Base-by-base conservation (phyloP, 495 filamentous ascomycete genomes). In the Umbilicaria muhlenbergii region DNA sequence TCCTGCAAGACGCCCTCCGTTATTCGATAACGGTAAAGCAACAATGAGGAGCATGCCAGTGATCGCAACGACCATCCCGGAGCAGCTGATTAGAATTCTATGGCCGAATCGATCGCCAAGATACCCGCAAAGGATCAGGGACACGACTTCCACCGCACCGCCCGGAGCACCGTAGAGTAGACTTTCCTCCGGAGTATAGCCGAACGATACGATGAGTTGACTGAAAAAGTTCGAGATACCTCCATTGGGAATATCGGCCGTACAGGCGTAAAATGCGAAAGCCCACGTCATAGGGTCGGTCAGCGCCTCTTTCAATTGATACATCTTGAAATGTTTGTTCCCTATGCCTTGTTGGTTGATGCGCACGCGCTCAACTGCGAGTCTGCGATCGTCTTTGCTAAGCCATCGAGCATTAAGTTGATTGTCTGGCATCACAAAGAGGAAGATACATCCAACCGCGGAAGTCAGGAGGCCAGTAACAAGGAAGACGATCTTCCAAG, bases 211-310 rank as follows among this genome's bases (percentile, higher is more conserved):
- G 48, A 77, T 75, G 16, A 77, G 67, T 56, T 81, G 78, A 40
- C 66, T 77, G 61, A 84, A 84, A 58, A 83, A 86, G 46, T 83
- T 85, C 24, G 62, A 71, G 38, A 86, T 68, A 11, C 79, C 81
- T 16, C 78, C 75, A 49, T 80, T 80, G 1, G 76, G 76, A 38
- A 83, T 80, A 53, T 79, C 70, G 6, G 66, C 69, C 39, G 77
- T 63, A 15, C 77, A 55, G 2, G 75, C 71, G 47, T 72, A 80
- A 40, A 80, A 68, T 33, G 75, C 69, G 52, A 82, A 80, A 1
- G 75, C 74, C 77, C 64, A 80, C 17, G 73, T 74, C 59, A 77
- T 71, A 1, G 75, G 77, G 47, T 81, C 77, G 21, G 60, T 16
- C 3, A 79, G 55, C 0, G 74, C 68, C 47, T 80, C 76, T 34